Conservation (phyloP, 2,329 filamentous ascomycete genomes). For the Xylariaceae sp. region DNA sequence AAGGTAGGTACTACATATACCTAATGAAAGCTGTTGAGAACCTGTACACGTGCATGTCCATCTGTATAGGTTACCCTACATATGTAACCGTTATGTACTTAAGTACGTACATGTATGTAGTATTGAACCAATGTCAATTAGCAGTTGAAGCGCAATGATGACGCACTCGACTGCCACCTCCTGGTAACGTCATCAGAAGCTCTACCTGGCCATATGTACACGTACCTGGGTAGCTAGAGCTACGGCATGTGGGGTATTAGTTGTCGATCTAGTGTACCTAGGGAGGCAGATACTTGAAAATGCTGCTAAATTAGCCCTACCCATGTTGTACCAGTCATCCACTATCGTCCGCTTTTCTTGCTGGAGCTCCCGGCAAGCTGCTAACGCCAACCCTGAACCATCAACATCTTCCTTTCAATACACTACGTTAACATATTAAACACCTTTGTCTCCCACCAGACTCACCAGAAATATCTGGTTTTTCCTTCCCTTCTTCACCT, state of each 20-base stretch:
- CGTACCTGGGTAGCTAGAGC: no score
- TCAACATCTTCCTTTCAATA: background rate
- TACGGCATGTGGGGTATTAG: conserved; percentile 3
- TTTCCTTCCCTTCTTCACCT: background rate
- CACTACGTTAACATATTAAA: background rate
- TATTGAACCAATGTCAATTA: no score
- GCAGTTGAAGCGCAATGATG: conserved; percentile 20
- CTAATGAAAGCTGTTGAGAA: no score
- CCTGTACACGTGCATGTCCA: no score
- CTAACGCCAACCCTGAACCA: background rate
- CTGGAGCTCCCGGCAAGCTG: background rate
- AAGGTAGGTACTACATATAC: no score
- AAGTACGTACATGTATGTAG: no score
- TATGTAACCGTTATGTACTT: no score
- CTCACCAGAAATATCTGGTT: background rate
- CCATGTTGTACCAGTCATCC: background rate
- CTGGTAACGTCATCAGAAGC: conserved; percentile 21
- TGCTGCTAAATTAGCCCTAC: background rate
- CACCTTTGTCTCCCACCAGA: background rate
- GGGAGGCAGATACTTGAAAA: background rate
- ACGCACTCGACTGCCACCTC: conserved; percentile 19
- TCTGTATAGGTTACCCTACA: no score
- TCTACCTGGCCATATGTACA: conserved; percentile 4
- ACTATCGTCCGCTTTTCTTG: no score
- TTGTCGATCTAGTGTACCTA: background rate